Evolutionary conservation across 2,329 filamentous ascomycete species (phyloP).

Genomic region (Zarea fungicola): DNA sequence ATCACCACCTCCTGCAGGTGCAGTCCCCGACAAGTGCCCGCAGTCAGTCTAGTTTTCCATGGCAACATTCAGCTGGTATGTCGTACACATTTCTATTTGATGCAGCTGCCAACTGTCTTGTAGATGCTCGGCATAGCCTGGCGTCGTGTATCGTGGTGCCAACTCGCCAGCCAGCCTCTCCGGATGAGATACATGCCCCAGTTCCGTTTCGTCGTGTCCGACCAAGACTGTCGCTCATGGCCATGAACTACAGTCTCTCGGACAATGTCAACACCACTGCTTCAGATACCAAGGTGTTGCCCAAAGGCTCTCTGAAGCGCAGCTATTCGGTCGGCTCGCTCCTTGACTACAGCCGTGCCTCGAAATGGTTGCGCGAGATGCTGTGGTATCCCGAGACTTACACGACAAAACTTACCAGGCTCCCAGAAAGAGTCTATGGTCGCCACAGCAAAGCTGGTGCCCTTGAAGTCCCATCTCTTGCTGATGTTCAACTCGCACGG

Average conservation of each 20-base stretch:
- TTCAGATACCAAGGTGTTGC: neutral
- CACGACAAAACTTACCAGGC: slow-evolving; percentile 24
- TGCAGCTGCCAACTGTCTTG: neutral
- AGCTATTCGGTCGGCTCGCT: slow-evolving; percentile 24
- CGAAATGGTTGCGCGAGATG: slow-evolving; percentile 29
- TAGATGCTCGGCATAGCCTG: slow-evolving; percentile 4
- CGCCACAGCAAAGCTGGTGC: neutral
- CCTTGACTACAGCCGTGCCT: slow-evolving; percentile 29
- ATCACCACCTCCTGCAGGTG: slow-evolving; percentile 16
- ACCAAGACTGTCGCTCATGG: neutral
- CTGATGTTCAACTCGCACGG: slow-evolving; percentile 17
- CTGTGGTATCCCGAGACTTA: slow-evolving; percentile 23
- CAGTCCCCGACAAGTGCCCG: neutral
- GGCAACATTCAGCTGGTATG: slow-evolving; percentile 1
- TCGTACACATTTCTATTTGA: neutral
- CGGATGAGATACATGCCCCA: neutral
- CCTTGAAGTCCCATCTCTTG: slow-evolving; percentile 8
- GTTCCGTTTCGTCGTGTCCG: neutral
- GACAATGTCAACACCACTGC: neutral
- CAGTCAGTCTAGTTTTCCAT: neutral
- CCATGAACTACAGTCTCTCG: neutral
- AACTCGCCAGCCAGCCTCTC: neutral
- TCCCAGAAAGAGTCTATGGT: slow-evolving; percentile 13
- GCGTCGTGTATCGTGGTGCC: slow-evolving; percentile 6
- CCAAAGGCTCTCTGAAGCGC: slow-evolving; percentile 12